A percentile compares a stretch with the other conserved stretches of the same genome.
phyloP scores from a whole-genome alignment of 305 asterid species.

The Striga hermonthica region DNA sequence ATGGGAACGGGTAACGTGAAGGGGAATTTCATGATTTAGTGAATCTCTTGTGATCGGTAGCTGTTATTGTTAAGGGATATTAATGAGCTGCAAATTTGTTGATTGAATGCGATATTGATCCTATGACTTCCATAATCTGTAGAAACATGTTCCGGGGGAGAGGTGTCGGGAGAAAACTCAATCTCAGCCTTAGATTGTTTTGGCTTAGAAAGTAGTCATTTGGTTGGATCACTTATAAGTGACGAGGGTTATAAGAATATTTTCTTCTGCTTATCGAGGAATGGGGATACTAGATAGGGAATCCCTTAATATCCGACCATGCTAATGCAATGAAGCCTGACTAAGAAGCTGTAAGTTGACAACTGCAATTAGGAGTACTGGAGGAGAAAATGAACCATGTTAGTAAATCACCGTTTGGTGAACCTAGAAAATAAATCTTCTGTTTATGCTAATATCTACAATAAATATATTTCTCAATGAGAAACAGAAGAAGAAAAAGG shows the following conservation, averaged over 20 bases:
- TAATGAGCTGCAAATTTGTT: conserved; percentile 13
- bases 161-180: conserved; percentile 5
- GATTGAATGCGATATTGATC: conserved; percentile 13
- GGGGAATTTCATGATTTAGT: conserved; percentile 16
- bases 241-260: not conserved
- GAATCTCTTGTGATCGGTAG: conserved; percentile 7
- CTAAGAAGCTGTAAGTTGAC: conserved; percentile 16
- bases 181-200: conserved; percentile 1
- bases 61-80: not conserved
- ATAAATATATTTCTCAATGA: no score
- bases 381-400: conserved; percentile 19
- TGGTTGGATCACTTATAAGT: conserved; percentile 1
- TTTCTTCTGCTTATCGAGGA: not conserved
- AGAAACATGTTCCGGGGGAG: not conserved
- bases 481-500: no score
- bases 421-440: not conserved
- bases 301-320: conserved; percentile 4
- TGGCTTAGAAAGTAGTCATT: conserved; percentile 7
- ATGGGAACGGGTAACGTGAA: not conserved
- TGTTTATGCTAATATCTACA: not conserved
- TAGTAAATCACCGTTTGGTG: not conserved
- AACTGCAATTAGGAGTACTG: conserved; percentile 16
- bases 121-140: not conserved
- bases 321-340: not conserved
- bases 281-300: conserved; percentile 7